Base-by-base conservation (phyloP, 257 asterid genomes). In the Nicotiana knightiana region DNA sequence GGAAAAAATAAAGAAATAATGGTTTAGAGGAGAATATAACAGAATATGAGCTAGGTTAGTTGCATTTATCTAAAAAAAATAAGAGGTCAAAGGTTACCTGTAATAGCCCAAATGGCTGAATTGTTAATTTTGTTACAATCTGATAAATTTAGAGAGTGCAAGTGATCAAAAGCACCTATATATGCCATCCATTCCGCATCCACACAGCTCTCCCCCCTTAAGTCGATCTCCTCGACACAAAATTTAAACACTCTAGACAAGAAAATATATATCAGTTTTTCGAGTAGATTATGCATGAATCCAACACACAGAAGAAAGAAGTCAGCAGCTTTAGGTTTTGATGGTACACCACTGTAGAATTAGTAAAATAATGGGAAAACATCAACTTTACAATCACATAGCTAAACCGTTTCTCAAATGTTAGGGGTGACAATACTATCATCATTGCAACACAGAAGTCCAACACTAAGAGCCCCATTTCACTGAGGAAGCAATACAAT, bases 141-240 rank as follows among this genome's bases (percentile, higher is more conserved):
- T 35, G 98, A 92, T 58, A 96, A 85, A 90, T 85, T 85, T 87
- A 94, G 39, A 26, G 93, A 87, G 75, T 59, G 91, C 88, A 96
- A 87, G 89, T 90, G 90, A 30, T 83, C 89, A 86, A 91, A 96
- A 24, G 92, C 94, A 73, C 99, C 98, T 85, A 96, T 83, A 91
- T 94, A 96, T 80, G 98, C 98, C 97, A 93, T 91, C 99, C 99
- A 96, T 86, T 96, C 98, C 64, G 97, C 97, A 86, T 94, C 98
- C 39, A 96, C 98, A 71, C 67, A 64, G 84, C 82, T 93, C 85
- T 91, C 92, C 67, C 97, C 92, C 79, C 87, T 89, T 87, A 93
- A 85, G 86, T 96, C 89, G 51, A 96, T 87, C 68, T 83, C 91
- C 87, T 94, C 98, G 9, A 90, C 89, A 48, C 91, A 87, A 88